Evolutionary conservation across 2,329 filamentous ascomycete genomes (phyloP).

Genomic region (Bertia moriformis): DNA sequence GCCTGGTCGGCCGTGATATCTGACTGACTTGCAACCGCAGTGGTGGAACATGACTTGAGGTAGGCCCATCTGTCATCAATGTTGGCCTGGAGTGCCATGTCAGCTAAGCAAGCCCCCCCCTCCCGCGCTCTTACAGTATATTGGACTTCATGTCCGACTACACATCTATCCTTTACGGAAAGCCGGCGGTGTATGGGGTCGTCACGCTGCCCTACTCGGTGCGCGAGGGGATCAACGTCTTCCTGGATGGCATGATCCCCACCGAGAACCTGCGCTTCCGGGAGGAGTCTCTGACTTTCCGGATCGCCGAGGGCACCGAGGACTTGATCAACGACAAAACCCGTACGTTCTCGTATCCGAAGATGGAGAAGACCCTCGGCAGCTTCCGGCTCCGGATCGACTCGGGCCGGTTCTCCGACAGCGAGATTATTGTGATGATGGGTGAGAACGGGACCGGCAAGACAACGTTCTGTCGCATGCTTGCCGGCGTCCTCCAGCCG

Average conservation of each 20-base stretch:
- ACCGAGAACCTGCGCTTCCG: conserved; percentile 98
- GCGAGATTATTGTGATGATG: conserved; percentile 99
- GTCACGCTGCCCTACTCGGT: conserved; percentile 92
- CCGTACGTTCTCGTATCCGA: conserved; percentile 74
- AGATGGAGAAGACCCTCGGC: conserved; percentile 85
- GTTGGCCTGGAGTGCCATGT: too few relatives aligned
- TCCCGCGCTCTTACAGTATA: too few relatives aligned
- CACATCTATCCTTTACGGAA: conserved; percentile 91
- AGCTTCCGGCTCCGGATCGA: conserved; percentile 76
- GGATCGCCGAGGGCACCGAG: conserved; percentile 76
- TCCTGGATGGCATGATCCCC: conserved; percentile 93
- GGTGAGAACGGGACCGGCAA: conserved; percentile 98
- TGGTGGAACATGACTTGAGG: too few relatives aligned
- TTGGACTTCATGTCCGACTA: conserved; percentile 98
- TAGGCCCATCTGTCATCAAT: too few relatives aligned
- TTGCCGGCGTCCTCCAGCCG: conserved; percentile 85
- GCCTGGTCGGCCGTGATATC: conserved; percentile 98
- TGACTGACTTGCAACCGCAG: too few relatives aligned
- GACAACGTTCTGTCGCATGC: conserved; percentile 94
- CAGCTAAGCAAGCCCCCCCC: too few relatives aligned
- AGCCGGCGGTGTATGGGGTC: conserved; percentile 91
- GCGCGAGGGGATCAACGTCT: conserved; percentile 97
- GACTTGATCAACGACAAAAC: conserved; percentile 75
- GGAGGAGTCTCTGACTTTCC: conserved; percentile 91
- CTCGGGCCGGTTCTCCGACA: conserved; percentile 80